Conservation (phyloP, 2,329 filamentous ascomycete genomes). For the Cladosporium sphaerospermum region DNA sequence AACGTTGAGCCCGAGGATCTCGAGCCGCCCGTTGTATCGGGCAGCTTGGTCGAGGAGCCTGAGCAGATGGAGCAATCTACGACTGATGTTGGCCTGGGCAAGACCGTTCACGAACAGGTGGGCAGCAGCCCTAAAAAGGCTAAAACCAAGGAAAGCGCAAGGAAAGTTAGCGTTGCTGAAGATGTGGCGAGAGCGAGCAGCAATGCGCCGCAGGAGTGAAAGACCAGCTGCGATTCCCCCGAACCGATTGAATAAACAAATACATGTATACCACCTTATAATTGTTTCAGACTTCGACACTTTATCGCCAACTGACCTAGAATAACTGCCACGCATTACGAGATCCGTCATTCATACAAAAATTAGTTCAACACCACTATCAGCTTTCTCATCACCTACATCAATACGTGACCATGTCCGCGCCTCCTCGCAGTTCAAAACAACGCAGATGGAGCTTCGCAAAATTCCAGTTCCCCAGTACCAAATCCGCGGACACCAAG, state of each 20-base stretch:
- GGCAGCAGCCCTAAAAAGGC: background rate
- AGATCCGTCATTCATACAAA: too few relatives aligned
- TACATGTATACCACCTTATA: too few relatives aligned
- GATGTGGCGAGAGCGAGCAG: conserved; percentile 4
- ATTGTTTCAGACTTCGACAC: too few relatives aligned
- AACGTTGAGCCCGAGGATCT: conserved; percentile 14
- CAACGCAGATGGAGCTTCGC: background rate
- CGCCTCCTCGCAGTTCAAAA: too few relatives aligned
- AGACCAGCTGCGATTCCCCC: too few relatives aligned
- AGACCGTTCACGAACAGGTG: conserved; percentile 28
- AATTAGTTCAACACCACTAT: too few relatives aligned
- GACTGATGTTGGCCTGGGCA: conserved; percentile 26
- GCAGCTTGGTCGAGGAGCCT: conserved; percentile 23
- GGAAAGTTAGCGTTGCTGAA: background rate
- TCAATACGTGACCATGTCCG: too few relatives aligned
- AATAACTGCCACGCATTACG: too few relatives aligned
- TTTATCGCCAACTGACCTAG: too few relatives aligned
- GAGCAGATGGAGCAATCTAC: conserved; percentile 18
- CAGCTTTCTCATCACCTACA: too few relatives aligned
- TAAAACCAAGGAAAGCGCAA: background rate
- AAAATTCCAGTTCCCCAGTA: background rate
- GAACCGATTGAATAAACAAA: too few relatives aligned
- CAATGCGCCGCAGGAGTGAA: background rate
- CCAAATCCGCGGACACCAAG: background rate
- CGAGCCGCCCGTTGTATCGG: conserved; percentile 16